A percentile compares a stretch with the other conserved stretches of the same genome.
Evolutionary conservation across 192 early-diverging fungal genomes (phyloP).

Genomic region (Radiomyces spectabilis): DNA sequence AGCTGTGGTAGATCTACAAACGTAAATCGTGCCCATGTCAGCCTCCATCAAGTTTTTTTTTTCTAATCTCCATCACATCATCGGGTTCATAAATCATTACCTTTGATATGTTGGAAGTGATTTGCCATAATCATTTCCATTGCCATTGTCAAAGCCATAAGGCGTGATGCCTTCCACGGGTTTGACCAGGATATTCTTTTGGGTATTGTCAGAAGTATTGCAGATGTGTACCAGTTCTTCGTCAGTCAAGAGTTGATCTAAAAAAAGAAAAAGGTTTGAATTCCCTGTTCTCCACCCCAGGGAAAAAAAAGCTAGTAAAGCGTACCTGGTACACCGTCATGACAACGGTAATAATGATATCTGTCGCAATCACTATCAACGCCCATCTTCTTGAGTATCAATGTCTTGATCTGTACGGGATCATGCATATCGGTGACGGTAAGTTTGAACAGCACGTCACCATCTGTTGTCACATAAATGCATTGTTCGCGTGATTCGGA

Average conservation of each 20-base stretch:
- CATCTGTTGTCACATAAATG: conserved; percentile 5
- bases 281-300: too few species aligned
- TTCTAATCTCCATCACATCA: too few species aligned
- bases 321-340: too few species aligned
- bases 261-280: not conserved
- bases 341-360: too few species aligned
- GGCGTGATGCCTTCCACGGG: not conserved
- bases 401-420: not conserved
- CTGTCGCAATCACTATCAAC: too few species aligned
- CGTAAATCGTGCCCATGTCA: not conserved
- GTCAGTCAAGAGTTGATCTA: conserved; percentile 1
- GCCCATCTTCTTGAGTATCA: not conserved
- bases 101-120: too few species aligned
- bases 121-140: not conserved
- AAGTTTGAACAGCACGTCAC: not conserved
- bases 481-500: too few species aligned
- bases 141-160: not conserved
- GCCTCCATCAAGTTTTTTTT: not conserved
- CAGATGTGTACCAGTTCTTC: not conserved
- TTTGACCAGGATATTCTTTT: not conserved
- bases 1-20: not conserved
- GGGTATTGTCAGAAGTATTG: not conserved
- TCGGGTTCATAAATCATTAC: too few species aligned
- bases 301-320: too few species aligned
- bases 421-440: not conserved